These are phyloP conservation scores for Eutrema heterophyllum DNA, from an alignment of 345 rosid genomes.

Conservation along the genomic window DNA sequence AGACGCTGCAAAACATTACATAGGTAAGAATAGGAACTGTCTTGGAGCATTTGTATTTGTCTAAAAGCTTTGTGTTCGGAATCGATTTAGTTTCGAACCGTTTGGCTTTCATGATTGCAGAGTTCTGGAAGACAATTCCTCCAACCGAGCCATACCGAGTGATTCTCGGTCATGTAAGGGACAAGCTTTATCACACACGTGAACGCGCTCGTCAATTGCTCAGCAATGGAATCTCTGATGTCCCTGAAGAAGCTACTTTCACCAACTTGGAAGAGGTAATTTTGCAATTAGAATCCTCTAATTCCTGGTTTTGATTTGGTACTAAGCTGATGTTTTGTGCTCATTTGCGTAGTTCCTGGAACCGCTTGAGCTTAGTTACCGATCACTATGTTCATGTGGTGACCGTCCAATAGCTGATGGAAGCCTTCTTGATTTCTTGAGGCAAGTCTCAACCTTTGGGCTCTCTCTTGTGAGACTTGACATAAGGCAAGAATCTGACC, in stretches of 20 bases:
- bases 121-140: conserved; percentile 92
- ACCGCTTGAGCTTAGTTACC: conserved; percentile 94
- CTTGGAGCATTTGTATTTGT: not conserved
- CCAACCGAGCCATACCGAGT: conserved; percentile 93
- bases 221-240: conserved; percentile 71
- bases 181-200: conserved; percentile 81
- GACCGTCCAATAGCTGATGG: conserved; percentile 97
- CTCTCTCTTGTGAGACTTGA: conserved; percentile 93
- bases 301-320: not conserved
- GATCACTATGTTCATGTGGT: conserved; percentile 86
- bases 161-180: conserved; percentile 89
- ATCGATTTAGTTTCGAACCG: not conserved
- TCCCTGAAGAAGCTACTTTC: conserved; percentile 77
- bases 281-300: not conserved
- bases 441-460: conserved; percentile 98
- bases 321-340: conserved; percentile 1
- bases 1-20: conserved; percentile 94
- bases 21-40: conserved; percentile 40
- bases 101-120: conserved; percentile 32
- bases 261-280: conserved; percentile 72
- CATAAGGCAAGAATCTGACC: conserved; percentile 93
- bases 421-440: conserved; percentile 93
- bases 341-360: conserved; percentile 72
- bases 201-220: conserved; percentile 88
- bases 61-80: not conserved